Evolutionary conservation across 768 basidiomycete genomes (phyloP), one percentile per base, ranked within the genome.

Genomic region (Hygrocybe coccinea): DNA sequence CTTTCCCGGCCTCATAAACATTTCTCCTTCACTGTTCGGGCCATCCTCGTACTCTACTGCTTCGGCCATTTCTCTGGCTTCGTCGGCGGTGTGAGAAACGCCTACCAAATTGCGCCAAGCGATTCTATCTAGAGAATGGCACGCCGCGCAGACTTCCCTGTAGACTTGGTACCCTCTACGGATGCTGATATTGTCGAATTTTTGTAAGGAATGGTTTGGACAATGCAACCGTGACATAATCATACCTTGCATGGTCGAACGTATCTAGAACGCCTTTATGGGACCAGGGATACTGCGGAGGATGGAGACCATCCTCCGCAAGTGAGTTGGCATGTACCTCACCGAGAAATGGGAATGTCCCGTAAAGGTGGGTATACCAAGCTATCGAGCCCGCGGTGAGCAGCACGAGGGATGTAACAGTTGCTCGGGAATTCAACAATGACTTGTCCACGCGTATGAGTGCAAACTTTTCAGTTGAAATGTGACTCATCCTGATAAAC

Each of bases 21-120:
- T 98, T 75, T 97, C 93, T 62, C 97, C 97, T 61, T 89, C 77
- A 61, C 86, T 86, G 69, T 97, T 84, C 48, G 97, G 97, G 35
- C 97, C 97, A 67, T 99, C 97, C 66, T 84, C 81, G 74, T 98
- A 99, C 73, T 99, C 97, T 56, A 94, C 78, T 66, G 97, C 95
- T 75, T 97, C 97, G 9, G 97, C 97, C 87, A 98, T 83, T 2
- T 79, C 77, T 71, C 90, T 89, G 52, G 79, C 79, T 75, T 99
- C 95, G 60, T 93, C 89, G 41, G 79, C 95, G 63, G 89, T 91
- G 76, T 99, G 97, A 25, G 94, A 97, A 54, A 97, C 93, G 67
- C 94, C 97, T 61, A 99, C 97, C 56, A 99, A 79, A 77, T 98
- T 99, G 69, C 97, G 91, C 97, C 97, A 99, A 56, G 97, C 97